Evolutionary conservation across 2,329 filamentous ascomycete genomes (phyloP), one percentile per base, ranked within the genome.

Genomic region (Lasiodiplodia gonubiensis): DNA sequence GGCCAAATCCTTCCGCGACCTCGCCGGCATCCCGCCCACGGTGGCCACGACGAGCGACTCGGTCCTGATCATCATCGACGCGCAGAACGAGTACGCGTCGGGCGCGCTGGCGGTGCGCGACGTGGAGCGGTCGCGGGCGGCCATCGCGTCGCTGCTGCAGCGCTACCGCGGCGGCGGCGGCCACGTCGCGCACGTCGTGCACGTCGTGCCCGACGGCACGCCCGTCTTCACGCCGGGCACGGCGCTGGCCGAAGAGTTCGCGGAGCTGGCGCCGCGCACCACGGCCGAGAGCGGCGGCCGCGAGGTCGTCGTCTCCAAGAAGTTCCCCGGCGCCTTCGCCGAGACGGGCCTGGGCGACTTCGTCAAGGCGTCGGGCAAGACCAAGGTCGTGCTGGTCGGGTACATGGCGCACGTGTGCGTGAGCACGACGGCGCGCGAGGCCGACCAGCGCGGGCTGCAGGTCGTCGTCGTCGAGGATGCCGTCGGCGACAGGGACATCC

Each of bases 331-430:
- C 14, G 82, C 85, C 0, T 92, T 92, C 71, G 84, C 87, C 0
- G 81, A 84, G 52, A 92, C 89, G 0, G 81, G 86, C 55, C 76
- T 92, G 25, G 78, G 89, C 66, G 82, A 84, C 21, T 83, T 83
- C 49, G 72, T 91, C n/a, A 78, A 85, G 48, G 77, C 77, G 0
- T 76, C 81, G 37, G 84, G 81, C 0, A 80, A 78, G 61, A 86
- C 85, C 71, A 91, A 90, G 81, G 74, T 91, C 35, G 88, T 91
- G 6, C 72, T 90, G 64, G 81, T 80, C 0, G 87, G 86, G 0
- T 89, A 89, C 73, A 89, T 88, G 85, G 88, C 89, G 2, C 89
- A 92, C 74, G 86, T 91, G 0, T 85, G 88, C 82, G 77, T 90
- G 69, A 80, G 87, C 2, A 86, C 88, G 0, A 91, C 89, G 0